Evolutionary conservation across 345 rosid genomes (phyloP).

Genomic region (Camelina hispida): DNA sequence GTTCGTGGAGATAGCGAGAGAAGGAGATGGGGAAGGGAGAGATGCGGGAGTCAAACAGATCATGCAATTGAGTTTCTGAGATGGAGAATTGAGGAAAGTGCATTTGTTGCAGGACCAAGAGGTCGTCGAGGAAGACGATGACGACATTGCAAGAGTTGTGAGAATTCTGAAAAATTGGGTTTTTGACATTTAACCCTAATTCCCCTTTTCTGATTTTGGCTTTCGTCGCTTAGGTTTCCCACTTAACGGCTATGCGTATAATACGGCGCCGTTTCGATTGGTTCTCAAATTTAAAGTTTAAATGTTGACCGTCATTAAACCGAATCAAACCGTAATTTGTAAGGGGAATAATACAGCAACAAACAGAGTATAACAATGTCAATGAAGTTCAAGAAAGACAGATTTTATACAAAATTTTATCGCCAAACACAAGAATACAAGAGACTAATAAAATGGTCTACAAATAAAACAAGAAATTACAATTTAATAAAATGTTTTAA

Average conservation of each 20-base stretch:
- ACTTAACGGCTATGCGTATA: background rate
- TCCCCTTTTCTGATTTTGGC: conserved; percentile 26
- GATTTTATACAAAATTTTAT: conserved; percentile 11
- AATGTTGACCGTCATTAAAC: conserved; percentile 5
- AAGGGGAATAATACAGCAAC: background rate
- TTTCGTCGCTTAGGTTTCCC: background rate
- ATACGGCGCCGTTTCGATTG: conserved; percentile 21
- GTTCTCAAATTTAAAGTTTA: background rate
- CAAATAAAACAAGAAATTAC: conserved; percentile 1
- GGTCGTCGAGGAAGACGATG: conserved; percentile 36
- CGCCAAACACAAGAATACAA: conserved; percentile 6
- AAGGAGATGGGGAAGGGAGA: conserved; percentile 25
- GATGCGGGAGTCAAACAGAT: conserved; percentile 57
- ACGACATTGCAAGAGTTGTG: conserved; percentile 23
- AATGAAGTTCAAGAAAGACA: background rate
- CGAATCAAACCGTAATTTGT: no score
- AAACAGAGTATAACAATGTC: background rate
- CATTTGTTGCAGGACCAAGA: conserved; percentile 90
- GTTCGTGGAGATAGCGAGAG: conserved; percentile 27
- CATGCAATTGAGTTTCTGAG: conserved; percentile 63
- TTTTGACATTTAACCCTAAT: conserved; percentile 35
- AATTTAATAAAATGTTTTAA: conserved; percentile 11
- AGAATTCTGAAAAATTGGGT: conserved; percentile 8
- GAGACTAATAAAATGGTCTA: conserved; percentile 21
- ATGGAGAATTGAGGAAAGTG: conserved; percentile 85